Evolutionary conservation across 495 filamentous ascomycete genomes (phyloP), one percentile per base, ranked within the genome.

Genomic region (Neurospora sp.): DNA sequence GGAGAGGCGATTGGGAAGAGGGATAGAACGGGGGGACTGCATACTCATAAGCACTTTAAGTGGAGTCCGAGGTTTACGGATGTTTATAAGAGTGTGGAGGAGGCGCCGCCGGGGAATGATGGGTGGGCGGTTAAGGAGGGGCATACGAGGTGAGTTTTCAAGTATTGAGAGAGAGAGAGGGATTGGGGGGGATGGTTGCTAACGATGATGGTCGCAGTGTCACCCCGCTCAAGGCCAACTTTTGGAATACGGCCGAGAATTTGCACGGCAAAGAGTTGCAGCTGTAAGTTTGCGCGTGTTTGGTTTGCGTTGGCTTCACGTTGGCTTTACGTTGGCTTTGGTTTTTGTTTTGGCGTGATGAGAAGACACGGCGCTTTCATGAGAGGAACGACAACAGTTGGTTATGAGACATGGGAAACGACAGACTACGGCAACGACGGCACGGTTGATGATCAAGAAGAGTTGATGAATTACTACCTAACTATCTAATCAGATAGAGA

Each of bases 41-140:
- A 90, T 85, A 84, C 82, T 72, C 92, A 94, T 79, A 94, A 91
- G 79, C 92, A 97, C 80, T 99, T 98, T 83, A 93, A 93, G 81
- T 99, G 96, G 96, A 88, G 91, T 71, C 96, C 96, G 1, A 89
- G 89, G 71, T 96, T 97, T 80, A 83, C 87, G 22, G 94, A 97
- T 83, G 92, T 99, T 2, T 91, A 92, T 79, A 86, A 89, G 73
- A 94, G 91, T 70, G 93, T 97, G 37, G 90, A 96, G 74, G 88
- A 92, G 72, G 88, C 89, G 71, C 83, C 82, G 69, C 92, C 93
- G 17, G 96, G 96, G 31, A 96, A 94, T 81, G 96, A 99, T 85
- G 96, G 96, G 42, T 98, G 95, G 96, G 90, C 89, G 16, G 91
- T 99, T 14, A 92, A 92, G 80, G 90, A 94, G 79, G 92, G 93